phyloP scores from a whole-genome alignment of 192 early-diverging fungal species.

The Spinellus fusiger region DNA sequence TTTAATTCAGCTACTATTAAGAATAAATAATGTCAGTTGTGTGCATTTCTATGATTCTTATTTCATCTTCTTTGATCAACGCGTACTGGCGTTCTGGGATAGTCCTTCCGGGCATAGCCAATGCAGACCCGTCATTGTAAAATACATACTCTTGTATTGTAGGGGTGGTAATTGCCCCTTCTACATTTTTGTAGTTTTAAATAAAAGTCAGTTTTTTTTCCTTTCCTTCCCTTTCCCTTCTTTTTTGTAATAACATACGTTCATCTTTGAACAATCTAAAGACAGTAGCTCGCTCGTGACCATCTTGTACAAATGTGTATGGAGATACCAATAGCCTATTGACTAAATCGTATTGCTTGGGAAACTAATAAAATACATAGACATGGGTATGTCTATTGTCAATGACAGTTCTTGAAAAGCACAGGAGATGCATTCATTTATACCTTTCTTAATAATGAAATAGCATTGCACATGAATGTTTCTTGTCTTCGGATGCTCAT shows the following conservation, averaged over 20 bases:
- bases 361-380: conserved; percentile 42
- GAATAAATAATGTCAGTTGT: conserved; percentile 26
- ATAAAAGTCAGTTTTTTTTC: neutral
- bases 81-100: conserved; percentile 41
- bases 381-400: neutral
- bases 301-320: conserved; percentile 40
- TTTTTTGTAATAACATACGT: conserved; percentile 25
- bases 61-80: conserved; percentile 41
- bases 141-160: conserved; percentile 51
- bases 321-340: conserved; percentile 39
- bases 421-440: neutral
- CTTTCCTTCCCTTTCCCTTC: neutral
- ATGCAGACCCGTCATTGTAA: conserved; percentile 16
- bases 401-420: neutral
- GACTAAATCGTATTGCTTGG: conserved; percentile 52
- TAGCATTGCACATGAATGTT: conserved; percentile 43
- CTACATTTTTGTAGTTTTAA: conserved; percentile 25
- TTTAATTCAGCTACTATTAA: conserved; percentile 3
- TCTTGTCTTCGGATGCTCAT: conserved; percentile 36
- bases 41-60: conserved; percentile 38
- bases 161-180: conserved; percentile 42
- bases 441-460: conserved; percentile 52
- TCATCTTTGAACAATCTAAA: conserved; percentile 53
- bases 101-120: conserved; percentile 1
- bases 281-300: conserved; percentile 47